Conservation (phyloP, 176 grass and related monocot species). For the Luzula sylvatica region DNA sequence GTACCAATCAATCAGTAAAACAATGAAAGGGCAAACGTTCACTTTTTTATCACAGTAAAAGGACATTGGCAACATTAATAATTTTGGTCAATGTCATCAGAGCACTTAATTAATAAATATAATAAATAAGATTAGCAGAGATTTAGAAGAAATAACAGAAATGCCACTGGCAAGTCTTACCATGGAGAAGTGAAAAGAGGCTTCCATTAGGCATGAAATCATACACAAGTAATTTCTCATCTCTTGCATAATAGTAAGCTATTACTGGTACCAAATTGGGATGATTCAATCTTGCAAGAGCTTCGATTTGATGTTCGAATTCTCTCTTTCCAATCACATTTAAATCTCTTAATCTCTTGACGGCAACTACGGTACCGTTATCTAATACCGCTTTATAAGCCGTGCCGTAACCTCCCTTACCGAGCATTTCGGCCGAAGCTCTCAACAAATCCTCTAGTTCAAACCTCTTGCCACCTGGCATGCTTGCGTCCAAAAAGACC, state of each 20-base stretch:
- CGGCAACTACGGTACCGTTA: conserved; percentile 68
- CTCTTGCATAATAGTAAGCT: conserved; percentile 87
- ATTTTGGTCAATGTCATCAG: conserved; percentile 2
- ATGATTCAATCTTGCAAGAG: conserved; percentile 56
- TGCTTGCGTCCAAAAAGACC: conserved; percentile 45
- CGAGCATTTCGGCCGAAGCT: conserved; percentile 95
- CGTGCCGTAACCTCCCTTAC: conserved; percentile 76
- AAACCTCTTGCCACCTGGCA: conserved; percentile 38
- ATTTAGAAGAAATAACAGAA: conserved; percentile 7
- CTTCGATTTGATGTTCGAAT: conserved; percentile 86
- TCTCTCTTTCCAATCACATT: conserved; percentile 48
- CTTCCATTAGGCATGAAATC: conserved; percentile 97
- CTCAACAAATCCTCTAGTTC: conserved; percentile 87
- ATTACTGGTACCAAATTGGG: conserved; percentile 61
- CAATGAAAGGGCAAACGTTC: background rate
- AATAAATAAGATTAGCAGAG: background rate
- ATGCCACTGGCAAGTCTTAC: conserved; percentile 21
- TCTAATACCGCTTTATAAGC: conserved; percentile 86
- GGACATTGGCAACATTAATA: background rate
- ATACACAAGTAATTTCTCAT: conserved; percentile 97
- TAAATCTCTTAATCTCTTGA: conserved; percentile 75
- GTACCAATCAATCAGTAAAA: background rate
- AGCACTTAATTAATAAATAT: background rate
- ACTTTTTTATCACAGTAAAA: background rate
- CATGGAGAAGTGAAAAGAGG: conserved; percentile 79